A percentile compares a stretch with the other conserved stretches of the same genome.
Conservation (phyloP, 257 asterid genomes). For the Cordia subcordata region DNA sequence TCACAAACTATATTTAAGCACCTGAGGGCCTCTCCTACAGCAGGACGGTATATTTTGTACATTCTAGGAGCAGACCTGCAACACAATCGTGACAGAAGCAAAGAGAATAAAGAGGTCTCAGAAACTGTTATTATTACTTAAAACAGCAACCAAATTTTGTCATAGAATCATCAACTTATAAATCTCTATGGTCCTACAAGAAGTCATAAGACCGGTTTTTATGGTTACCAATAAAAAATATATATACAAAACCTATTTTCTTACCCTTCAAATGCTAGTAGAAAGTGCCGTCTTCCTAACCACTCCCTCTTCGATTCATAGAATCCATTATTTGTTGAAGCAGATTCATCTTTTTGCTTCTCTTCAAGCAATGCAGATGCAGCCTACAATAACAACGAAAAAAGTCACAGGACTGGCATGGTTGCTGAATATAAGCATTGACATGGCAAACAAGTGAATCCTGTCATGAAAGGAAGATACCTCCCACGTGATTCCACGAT, state of each 20-base stretch:
- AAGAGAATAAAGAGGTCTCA: conserved; percentile 11
- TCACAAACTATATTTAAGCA: conserved; percentile 12
- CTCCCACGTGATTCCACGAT: conserved; percentile 97
- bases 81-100: conserved; percentile 17
- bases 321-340: conserved; percentile 63
- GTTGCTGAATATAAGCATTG: conserved; percentile 8
- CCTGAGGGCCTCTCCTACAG: conserved; percentile 93
- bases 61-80: conserved; percentile 71
- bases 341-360: conserved; percentile 65
- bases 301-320: conserved; percentile 94
- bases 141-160: not conserved
- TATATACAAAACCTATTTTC: conserved; percentile 8
- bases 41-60: conserved; percentile 84
- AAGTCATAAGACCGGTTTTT: too few species aligned
- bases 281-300: conserved; percentile 86
- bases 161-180: not conserved
- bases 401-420: conserved; percentile 4
- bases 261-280: conserved; percentile 86
- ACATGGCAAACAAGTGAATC: conserved; percentile 4
- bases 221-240: too few species aligned
- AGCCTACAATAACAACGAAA: conserved; percentile 41
- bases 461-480: conserved; percentile 29
- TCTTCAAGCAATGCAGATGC: conserved; percentile 80
- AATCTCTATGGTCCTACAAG: too few species aligned
- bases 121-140: conserved; percentile 1